These are phyloP conservation scores for Trichoderma cornu-damae DNA, from an alignment of 2,329 filamentous ascomycete genomes.

Conservation along the genomic window DNA sequence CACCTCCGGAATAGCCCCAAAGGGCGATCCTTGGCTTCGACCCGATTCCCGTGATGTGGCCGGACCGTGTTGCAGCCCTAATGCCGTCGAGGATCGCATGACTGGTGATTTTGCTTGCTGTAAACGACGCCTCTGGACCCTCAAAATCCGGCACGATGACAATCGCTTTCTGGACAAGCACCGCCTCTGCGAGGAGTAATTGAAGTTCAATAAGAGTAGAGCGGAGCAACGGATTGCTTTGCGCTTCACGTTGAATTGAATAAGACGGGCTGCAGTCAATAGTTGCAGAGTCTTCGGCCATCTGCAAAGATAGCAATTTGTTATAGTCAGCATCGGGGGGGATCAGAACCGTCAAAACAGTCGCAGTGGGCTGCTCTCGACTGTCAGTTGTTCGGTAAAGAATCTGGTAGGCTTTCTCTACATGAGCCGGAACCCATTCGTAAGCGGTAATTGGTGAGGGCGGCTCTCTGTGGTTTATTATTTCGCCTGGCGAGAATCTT, in stretches of 20 bases:
- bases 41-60: conserved; percentile 28
- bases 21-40: conserved; percentile 34
- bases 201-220: conserved; percentile 27
- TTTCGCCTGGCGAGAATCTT: conserved; percentile 11
- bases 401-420: conserved; percentile 29
- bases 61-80: conserved; percentile 34
- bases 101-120: conserved; percentile 37
- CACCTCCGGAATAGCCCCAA: conserved; percentile 37
- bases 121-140: conserved; percentile 40
- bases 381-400: conserved; percentile 39
- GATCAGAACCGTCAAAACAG: conserved; percentile 37
- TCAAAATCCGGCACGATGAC: conserved; percentile 47
- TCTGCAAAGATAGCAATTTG: conserved; percentile 39
- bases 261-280: conserved; percentile 32
- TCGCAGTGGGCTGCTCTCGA: conserved; percentile 31
- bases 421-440: conserved; percentile 20
- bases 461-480: conserved; percentile 18
- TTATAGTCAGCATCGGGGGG: conserved; percentile 29
- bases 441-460: conserved; percentile 19
- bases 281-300: conserved; percentile 37
- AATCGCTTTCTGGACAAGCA: conserved; percentile 42
- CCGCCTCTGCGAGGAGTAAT: conserved; percentile 24
- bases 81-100: conserved; percentile 42
- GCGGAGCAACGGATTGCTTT: conserved; percentile 33
- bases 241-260: conserved; percentile 21